Evolutionary conservation across 768 basidiomycete species (phyloP), one percentile per base, ranked within the genome.

Genomic region (Tulasnella sp.): DNA sequence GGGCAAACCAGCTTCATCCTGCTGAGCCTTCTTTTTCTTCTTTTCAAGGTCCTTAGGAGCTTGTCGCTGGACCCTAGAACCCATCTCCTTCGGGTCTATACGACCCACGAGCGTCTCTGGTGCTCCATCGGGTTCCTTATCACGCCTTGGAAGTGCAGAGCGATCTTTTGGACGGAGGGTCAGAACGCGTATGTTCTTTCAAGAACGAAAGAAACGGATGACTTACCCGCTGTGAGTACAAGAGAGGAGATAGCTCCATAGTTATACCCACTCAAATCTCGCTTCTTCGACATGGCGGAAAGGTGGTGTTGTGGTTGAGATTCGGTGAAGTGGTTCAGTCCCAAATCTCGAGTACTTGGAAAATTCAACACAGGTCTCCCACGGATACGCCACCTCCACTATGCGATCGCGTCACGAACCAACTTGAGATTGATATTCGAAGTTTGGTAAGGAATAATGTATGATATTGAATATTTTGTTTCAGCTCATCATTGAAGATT

Each of bases 71-170:
- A 94, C 96, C 31, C 96, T 92, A 28, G 96, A 96, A 37, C 97
- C 97, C 97, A 99, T 99, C 82, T 97, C 93, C 82, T 89, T 90
- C 12, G 92, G 89, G 88, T 96, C 92, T 80, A 99, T 98, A 40
- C 93, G 91, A 22, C 98, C 98, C 72, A 92, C 93, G 46, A 99
- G 92, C 2, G 96, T 93, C 22, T 97, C 97, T 14, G 97, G 95
- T 11, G 96, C 95, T 82, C 98, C 97, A 88, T 98, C 96, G 9
- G 97, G 97, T 85, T 99, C 97, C 87, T 94, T 94, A 89, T 97
- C 95, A 82, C 96, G 90, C 73, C 96, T 90, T 28, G 94, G 94
- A 76, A 96, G 87, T 1, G 89, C 90, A 76, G 94, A 93, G 78
- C 92, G 89, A 87, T 95, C 93, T 18, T 80, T 50, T 69, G 28